These are phyloP conservation scores for Eudorina sp. DNA, from an alignment of 139 green algal genomes.

Conservation along the genomic window DNA sequence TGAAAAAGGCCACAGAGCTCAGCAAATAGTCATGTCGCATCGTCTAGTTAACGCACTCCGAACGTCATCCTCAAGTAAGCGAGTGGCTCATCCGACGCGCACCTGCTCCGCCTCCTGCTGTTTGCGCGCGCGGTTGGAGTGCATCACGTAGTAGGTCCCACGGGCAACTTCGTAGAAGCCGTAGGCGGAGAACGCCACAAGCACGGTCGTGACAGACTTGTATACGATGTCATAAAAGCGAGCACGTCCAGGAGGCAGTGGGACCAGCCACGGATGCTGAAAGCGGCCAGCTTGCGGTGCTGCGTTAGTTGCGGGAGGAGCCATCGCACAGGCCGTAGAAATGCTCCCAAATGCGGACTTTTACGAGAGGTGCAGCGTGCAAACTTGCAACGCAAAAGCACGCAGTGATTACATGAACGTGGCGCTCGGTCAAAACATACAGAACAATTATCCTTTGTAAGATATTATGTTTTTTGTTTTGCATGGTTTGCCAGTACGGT, in stretches of 20 bases:
- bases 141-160: conserved; percentile 61
- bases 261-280: conserved; percentile 55
- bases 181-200: conserved; percentile 45
- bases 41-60: no score
- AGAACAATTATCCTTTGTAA: no score
- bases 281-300: conserved; percentile 33
- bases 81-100: neutral
- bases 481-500: no score
- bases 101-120: conserved; percentile 24
- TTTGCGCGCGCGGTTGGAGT: conserved; percentile 23
- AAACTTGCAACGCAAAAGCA: neutral
- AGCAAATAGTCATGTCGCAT: no score
- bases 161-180: conserved; percentile 54
- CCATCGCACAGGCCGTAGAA: neutral
- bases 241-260: conserved; percentile 47
- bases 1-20: no score
- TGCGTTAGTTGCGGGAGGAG: neutral
- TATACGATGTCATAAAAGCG: conserved; percentile 56
- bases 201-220: conserved; percentile 47
- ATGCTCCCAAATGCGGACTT: neutral
- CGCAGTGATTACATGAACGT: no score
- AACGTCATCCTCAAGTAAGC: conserved; percentile 17
- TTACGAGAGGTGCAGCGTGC: neutral
- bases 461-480: no score
- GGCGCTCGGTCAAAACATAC: no score